A percentile compares a stretch with the other conserved stretches of the same genome.
These are phyloP conservation scores for Scutellaria barbata DNA, from an alignment of 257 asterid genomes.

Conservation along the genomic window DNA sequence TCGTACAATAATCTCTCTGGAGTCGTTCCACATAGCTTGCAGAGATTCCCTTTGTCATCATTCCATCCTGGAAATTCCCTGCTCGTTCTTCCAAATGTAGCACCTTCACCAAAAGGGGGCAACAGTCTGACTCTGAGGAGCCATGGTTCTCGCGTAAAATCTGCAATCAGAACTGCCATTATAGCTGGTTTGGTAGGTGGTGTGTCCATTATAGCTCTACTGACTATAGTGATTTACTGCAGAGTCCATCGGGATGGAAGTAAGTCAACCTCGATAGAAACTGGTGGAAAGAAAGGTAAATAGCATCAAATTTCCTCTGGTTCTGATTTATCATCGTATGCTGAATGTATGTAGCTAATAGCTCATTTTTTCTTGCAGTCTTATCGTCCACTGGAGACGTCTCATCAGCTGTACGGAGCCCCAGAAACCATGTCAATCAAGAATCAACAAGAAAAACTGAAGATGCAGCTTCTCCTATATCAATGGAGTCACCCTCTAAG, in stretches of 20 bases:
- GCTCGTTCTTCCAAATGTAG: slow-evolving; percentile 54
- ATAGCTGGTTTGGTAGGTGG: slow-evolving; percentile 63
- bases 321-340: not conserved
- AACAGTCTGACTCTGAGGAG: slow-evolving; percentile 36
- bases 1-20: slow-evolving; percentile 85
- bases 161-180: slow-evolving; percentile 55
- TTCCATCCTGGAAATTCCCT: slow-evolving; percentile 82
- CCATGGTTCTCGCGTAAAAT: slow-evolving; percentile 51
- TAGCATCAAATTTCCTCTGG: not conserved
- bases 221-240: slow-evolving; percentile 50
- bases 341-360: slow-evolving; percentile 7
- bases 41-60: slow-evolving; percentile 73
- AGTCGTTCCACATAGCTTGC: slow-evolving; percentile 65
- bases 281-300: slow-evolving; percentile 59
- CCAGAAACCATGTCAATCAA: slow-evolving; percentile 37
- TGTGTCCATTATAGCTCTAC: slow-evolving; percentile 46
- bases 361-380: slow-evolving; percentile 39
- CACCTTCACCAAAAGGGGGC: slow-evolving; percentile 43
- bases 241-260: slow-evolving; percentile 45
- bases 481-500: slow-evolving; percentile 35
- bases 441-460: slow-evolving; percentile 49
- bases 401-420: slow-evolving; percentile 35
- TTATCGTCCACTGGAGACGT: slow-evolving; percentile 38
- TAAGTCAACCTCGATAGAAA: slow-evolving; percentile 37
- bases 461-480: slow-evolving; percentile 45